Conservation (phyloP, 2,329 filamentous ascomycete genomes). For the Cercospora beticola region DNA sequence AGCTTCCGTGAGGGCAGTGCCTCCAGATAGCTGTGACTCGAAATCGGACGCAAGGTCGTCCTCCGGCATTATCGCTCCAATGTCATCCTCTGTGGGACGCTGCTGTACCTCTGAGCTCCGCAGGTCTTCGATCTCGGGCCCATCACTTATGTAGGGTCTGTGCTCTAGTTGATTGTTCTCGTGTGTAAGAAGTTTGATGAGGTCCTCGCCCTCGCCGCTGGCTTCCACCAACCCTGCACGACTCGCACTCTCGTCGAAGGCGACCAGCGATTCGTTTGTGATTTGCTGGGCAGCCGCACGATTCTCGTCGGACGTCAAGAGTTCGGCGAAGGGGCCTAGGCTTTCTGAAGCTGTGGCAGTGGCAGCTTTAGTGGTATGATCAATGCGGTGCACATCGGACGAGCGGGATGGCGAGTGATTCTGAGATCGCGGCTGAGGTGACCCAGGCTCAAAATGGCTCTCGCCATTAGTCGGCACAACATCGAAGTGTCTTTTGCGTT, state of each 20-base stretch:
- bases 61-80: neutral
- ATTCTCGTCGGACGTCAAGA: slow-evolving; percentile 29
- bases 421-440: neutral
- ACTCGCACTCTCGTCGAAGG: neutral
- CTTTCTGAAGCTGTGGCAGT: neutral
- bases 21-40: neutral
- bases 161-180: neutral
- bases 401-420: neutral
- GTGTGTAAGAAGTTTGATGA: neutral
- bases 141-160: neutral
- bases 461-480: neutral
- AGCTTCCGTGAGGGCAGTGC: slow-evolving; percentile 32
- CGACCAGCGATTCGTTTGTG: slow-evolving; percentile 10
- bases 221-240: neutral
- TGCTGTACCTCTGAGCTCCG: neutral
- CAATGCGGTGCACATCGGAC: neutral
- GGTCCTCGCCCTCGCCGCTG: neutral
- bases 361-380: neutral
- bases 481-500: neutral
- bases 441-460: neutral
- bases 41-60: neutral
- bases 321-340: neutral
- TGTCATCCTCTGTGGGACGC: neutral
- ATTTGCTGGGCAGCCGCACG: slow-evolving; percentile 27
- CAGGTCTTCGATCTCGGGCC: neutral